phyloP scores from a whole-genome alignment of 352 stramenopile genomes.

The Phytopythium litorale region DNA sequence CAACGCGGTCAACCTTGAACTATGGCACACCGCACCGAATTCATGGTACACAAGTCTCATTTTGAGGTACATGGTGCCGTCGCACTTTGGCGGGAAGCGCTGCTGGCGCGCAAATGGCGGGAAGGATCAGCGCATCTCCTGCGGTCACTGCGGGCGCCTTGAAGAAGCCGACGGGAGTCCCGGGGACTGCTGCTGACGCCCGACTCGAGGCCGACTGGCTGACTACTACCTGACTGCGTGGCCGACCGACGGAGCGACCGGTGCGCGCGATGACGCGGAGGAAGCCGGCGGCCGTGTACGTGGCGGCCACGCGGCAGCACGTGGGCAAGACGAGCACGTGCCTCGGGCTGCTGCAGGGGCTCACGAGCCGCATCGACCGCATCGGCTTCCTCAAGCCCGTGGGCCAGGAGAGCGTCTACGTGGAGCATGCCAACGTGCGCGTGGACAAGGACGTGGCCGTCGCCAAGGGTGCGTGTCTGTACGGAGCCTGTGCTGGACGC shows the following conservation, averaged over 20 bases:
- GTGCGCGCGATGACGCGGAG: background rate
- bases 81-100: background rate
- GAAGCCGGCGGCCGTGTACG: constrained; percentile 67
- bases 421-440: constrained; percentile 57
- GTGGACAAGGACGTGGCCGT: constrained; percentile 91
- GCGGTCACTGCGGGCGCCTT: background rate
- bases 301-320: constrained; percentile 87
- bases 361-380: constrained; percentile 88
- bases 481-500: background rate
- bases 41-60: background rate
- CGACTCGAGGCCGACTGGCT: no score
- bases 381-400: constrained; percentile 95
- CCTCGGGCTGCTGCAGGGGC: constrained; percentile 90
- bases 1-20: no score
- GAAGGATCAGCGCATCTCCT: background rate
- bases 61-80: background rate
- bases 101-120: background rate
- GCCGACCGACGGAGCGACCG: background rate
- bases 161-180: constrained; percentile 8
- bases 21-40: background rate
- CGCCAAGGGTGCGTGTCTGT: constrained; percentile 75
- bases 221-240: background rate
- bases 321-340: constrained; percentile 93
- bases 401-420: constrained; percentile 88
- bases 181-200: no score